Base-by-base conservation (phyloP, 768 basidiomycete genomes). In the Boletus eberwhitei region DNA sequence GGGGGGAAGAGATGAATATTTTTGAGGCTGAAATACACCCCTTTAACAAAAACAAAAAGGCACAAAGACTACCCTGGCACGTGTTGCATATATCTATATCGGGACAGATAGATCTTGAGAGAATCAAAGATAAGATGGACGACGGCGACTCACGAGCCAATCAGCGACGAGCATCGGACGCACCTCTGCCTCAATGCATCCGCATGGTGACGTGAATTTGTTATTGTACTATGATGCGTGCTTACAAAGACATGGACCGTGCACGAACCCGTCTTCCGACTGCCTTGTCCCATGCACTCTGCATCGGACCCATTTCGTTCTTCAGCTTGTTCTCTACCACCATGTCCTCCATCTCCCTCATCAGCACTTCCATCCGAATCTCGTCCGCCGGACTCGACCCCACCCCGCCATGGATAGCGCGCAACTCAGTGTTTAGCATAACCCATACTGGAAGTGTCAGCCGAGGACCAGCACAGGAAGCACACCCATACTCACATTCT, bases 301-400 rank as follows among this genome's bases (percentile, higher is more conserved):
- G 71, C 50, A 87, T 72, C n/a, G 84, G 85, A 14, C 82, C 85
- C 2, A 64, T 70, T 38, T 80, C 79, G 49, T 73, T 76, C 69
- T 77, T 81, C 38, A 90, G 69, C 60, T 79, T 81, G 32, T 74
- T 73, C 70, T 89, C 88, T 4, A 90, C 76, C 44, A 88, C 70
- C 62, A 88, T 75, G 38, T 82, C 75, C 66, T 85, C 80, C 77
- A 90, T 85, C 69, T 87, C 86, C 16, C 66, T 55, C 44, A 75
- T 66, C 45, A 89, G 68, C 45, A 67, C 43, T 12, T 71, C 73
- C 48, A 84, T 70, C 12, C 76, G 64, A 12, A 72, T 69, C 39
- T 69, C 70, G 13, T 71, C 61, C 34, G 32, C 21, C 17, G 24
- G 2, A n/a, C 26, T 8, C 4, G 24, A 6, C 24, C 43, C 12